These are phyloP conservation scores for Albophoma yamanashiensis DNA, from an alignment of 2,329 filamentous ascomycete species.

Conservation along the genomic window DNA sequence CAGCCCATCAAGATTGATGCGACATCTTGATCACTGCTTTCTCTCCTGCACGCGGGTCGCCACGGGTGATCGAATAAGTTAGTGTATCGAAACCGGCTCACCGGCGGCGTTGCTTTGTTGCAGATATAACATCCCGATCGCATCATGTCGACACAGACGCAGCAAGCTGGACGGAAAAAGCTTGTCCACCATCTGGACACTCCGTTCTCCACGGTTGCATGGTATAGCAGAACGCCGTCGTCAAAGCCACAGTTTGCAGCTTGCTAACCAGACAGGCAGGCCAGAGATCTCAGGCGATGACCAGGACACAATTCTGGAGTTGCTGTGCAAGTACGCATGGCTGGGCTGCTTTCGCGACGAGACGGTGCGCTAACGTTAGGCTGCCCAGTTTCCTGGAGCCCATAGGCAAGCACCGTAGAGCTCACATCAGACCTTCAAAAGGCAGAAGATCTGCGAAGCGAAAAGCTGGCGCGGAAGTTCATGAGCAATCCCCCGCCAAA, in stretches of 20 bases:
- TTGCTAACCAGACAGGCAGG: conserved; percentile 28
- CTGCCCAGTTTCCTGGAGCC: conserved; percentile 47
- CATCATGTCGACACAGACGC: conserved; percentile 13
- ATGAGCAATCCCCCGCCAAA: background rate
- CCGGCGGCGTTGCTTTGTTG: background rate
- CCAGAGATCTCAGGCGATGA: conserved; percentile 46
- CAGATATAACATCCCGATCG: background rate
- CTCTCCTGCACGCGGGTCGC: background rate
- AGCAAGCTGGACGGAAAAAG: conserved; percentile 34
- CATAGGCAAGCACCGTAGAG: conserved; percentile 49
- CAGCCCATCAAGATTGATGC: background rate
- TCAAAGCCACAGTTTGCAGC: background rate
- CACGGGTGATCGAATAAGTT: background rate
- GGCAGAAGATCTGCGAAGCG: conserved; percentile 46
- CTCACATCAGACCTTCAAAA: conserved; percentile 44
- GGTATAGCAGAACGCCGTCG: conserved; percentile 30
- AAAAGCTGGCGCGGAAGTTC: conserved; percentile 19
- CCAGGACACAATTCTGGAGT: conserved; percentile 53
- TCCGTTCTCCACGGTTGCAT: conserved; percentile 49
- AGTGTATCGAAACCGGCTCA: no score
- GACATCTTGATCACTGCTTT: background rate
- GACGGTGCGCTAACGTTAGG: background rate
- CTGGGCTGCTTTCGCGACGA: background rate
- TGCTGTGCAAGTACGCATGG: conserved; percentile 50
- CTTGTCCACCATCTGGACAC: conserved; percentile 55